Conservation (phyloP, 345 rosid genomes). For the Salix purpurea region DNA sequence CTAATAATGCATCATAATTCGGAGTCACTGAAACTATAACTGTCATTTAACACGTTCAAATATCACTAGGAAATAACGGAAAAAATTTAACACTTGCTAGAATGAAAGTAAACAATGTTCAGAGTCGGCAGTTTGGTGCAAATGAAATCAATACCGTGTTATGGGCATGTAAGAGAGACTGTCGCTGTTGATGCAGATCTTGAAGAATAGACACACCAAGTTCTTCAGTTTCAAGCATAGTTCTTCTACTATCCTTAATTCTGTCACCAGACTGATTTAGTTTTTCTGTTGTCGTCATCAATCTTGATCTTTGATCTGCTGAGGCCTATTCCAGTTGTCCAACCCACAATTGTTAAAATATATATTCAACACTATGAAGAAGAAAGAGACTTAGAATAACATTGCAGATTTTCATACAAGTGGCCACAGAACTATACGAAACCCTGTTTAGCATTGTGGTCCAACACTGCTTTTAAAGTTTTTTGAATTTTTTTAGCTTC, state of each 20-base stretch:
- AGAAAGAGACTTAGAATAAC: not conserved
- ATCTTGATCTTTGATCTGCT: conserved; percentile 83
- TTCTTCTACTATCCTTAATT: conserved; percentile 79
- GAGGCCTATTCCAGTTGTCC: conserved; percentile 52
- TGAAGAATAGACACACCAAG: conserved; percentile 96
- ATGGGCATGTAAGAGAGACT: conserved; percentile 70
- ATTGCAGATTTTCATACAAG: not conserved
- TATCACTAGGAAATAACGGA: not conserved
- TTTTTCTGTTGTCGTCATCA: conserved; percentile 75
- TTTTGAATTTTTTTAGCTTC: no score
- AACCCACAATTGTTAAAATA: not conserved
- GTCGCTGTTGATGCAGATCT: conserved; percentile 85
- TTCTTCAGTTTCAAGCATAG: conserved; percentile 97
- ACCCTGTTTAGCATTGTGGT: no score
- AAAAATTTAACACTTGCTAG: not conserved
- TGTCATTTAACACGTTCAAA: not conserved
- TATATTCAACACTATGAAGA: not conserved
- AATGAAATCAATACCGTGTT: conserved; percentile 46
- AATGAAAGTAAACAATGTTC: not conserved
- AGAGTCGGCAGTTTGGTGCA: not conserved
- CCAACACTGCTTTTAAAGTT: no score
- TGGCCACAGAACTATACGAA: not conserved
- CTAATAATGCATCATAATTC: not conserved
- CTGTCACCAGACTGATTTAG: conserved; percentile 62
- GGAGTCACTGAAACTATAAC: not conserved